Conservation (phyloP, 2,329 filamentous ascomycete species). For the Penicillium rolfsii region DNA sequence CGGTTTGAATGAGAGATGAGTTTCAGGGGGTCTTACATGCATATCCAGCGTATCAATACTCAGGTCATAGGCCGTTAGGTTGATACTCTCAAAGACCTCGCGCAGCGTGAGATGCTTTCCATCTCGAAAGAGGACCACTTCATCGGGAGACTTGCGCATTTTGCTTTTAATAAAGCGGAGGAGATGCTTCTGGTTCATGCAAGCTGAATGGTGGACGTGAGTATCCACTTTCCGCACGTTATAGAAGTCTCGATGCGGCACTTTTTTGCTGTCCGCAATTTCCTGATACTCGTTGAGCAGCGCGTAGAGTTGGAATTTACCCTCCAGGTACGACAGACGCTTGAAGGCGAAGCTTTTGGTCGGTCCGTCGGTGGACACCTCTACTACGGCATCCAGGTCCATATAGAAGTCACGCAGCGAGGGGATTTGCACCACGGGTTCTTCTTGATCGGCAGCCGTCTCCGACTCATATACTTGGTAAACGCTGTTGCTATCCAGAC, state of each 20-base stretch:
- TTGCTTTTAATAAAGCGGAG: slow-evolving; percentile 99
- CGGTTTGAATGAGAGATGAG: not conserved
- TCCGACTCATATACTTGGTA: slow-evolving; percentile 86
- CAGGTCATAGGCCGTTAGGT: slow-evolving; percentile 93
- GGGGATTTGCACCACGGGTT: slow-evolving; percentile 80
- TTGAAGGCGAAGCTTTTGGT: slow-evolving; percentile 97
- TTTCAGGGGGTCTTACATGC: slow-evolving; percentile 67
- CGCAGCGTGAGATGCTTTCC: slow-evolving; percentile 86
- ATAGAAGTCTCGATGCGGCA: slow-evolving; percentile 98
- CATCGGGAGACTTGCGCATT: slow-evolving; percentile 97
- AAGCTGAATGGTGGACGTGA: slow-evolving; percentile 97
- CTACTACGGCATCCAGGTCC: slow-evolving; percentile 83
- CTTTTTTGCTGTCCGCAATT: slow-evolving; percentile 95
- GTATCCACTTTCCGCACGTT: slow-evolving; percentile 99
- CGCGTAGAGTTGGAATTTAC: slow-evolving; percentile 93
- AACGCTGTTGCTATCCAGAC: slow-evolving; percentile 80
- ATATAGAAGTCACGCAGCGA: slow-evolving; percentile 95
- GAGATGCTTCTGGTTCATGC: slow-evolving; percentile 99
- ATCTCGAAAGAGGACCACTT: slow-evolving; percentile 89
- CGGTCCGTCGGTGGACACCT: slow-evolving; percentile 91
- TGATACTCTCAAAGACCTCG: slow-evolving; percentile 97
- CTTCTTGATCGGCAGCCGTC: slow-evolving; percentile 62
- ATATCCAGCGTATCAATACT: slow-evolving; percentile 99
- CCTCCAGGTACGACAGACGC: slow-evolving; percentile 90
- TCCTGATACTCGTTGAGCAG: slow-evolving; percentile 97